These are phyloP conservation scores for Auriculariales sp. DNA, from an alignment of 768 basidiomycete species.

Conservation along the genomic window DNA sequence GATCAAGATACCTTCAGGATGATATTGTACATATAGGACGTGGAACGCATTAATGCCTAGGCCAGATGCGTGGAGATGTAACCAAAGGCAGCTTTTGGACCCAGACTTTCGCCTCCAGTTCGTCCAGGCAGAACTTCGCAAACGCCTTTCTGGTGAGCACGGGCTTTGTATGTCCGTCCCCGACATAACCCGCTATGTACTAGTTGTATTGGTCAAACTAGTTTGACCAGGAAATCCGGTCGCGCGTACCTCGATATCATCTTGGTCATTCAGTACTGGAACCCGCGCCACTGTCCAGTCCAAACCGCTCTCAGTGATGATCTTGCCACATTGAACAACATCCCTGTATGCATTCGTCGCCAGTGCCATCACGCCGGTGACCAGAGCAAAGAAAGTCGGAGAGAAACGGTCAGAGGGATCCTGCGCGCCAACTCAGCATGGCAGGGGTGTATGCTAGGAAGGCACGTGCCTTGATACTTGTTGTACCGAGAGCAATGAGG, in stretches of 20 bases:
- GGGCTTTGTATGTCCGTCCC: constrained; percentile 40
- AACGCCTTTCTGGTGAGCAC: constrained; percentile 43
- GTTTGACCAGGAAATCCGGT: background rate
- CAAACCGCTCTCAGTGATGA: constrained; percentile 25
- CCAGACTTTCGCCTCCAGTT: constrained; percentile 48
- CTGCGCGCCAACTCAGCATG: too few species aligned
- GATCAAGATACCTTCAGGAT: background rate
- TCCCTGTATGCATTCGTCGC: constrained; percentile 39
- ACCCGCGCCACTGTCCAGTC: constrained; percentile 63
- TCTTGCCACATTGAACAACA: constrained; percentile 4
- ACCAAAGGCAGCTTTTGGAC: constrained; percentile 29
- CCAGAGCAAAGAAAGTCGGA: constrained; percentile 27
- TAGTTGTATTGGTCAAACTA: constrained; percentile 10
- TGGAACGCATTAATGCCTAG: background rate
- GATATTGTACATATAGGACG: too few species aligned
- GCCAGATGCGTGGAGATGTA: constrained; percentile 13
- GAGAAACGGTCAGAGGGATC: constrained; percentile 43
- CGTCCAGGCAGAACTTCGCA: constrained; percentile 42
- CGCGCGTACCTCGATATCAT: constrained; percentile 13
- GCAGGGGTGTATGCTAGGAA: too few species aligned
- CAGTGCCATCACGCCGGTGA: constrained; percentile 23
- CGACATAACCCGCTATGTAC: constrained; percentile 48
- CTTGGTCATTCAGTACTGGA: constrained; percentile 39
- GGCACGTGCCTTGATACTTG: constrained; percentile 35
- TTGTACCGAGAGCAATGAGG: constrained; percentile 51